These are phyloP conservation scores for Carex scoparia DNA, from an alignment of 176 grass and related monocot species.

Conservation along the genomic window DNA sequence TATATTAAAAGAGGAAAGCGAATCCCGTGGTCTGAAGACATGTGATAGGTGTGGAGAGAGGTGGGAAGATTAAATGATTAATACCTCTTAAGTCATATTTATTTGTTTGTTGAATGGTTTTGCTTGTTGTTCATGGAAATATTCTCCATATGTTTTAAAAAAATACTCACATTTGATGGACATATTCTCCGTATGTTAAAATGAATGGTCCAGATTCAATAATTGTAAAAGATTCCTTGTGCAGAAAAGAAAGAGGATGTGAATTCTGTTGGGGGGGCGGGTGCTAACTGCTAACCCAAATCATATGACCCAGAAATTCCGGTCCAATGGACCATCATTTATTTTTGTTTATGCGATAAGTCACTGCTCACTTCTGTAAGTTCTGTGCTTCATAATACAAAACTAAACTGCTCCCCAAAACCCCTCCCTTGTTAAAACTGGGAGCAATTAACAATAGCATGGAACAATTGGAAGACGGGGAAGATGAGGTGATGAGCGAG, in stretches of 20 bases:
- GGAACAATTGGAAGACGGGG: slow-evolving; percentile 11
- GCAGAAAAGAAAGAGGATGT: no score
- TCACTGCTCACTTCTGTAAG: not conserved
- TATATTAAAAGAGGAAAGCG: not conserved
- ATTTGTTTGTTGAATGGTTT: not conserved
- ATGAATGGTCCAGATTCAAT: not conserved
- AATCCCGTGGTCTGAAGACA: not conserved
- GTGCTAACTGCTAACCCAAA: no score
- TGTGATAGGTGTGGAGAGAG: not conserved
- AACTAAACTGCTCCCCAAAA: not conserved
- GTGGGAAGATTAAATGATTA: not conserved
- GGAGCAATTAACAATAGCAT: not conserved
- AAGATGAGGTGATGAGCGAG: slow-evolving; percentile 91
- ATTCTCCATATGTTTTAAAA: not conserved
- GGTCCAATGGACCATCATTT: not conserved
- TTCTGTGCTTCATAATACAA: not conserved
- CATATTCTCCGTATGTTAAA: no score
- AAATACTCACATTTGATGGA: not conserved
- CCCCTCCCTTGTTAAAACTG: not conserved
- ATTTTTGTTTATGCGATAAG: not conserved
- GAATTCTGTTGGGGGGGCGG: no score
- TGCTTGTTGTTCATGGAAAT: not conserved
- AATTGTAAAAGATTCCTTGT: no score
- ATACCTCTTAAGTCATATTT: not conserved
- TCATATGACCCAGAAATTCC: not conserved